These are phyloP conservation scores for Hymenotorrendiella dingleyae DNA, from an alignment of 2,329 filamentous ascomycete genomes.

Conservation along the genomic window DNA sequence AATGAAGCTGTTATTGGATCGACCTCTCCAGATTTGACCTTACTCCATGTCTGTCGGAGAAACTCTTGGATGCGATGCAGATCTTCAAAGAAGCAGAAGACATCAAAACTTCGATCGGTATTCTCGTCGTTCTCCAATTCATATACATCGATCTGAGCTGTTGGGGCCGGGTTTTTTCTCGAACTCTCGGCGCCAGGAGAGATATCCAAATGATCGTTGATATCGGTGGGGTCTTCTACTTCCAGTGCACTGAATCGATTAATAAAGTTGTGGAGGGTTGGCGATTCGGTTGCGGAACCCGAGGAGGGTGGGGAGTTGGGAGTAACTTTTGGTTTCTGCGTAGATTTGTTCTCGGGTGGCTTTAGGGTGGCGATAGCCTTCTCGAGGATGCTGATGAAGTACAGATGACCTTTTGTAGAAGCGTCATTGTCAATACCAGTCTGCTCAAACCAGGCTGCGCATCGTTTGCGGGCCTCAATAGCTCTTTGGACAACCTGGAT, in stretches of 20 bases:
- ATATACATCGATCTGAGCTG: background rate
- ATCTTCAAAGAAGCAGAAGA: slow-evolving; percentile 4
- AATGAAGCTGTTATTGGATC: background rate
- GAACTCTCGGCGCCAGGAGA: background rate
- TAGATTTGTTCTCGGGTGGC: no score
- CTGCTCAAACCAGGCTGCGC: no score
- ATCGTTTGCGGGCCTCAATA: no score
- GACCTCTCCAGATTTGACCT: background rate
- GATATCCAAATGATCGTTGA: background rate
- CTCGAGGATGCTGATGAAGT: background rate
- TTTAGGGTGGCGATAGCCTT: no score
- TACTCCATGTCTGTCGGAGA: background rate
- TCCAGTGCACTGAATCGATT: background rate
- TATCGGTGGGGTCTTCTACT: background rate
- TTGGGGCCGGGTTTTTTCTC: background rate
- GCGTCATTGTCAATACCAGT: background rate
- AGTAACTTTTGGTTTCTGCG: background rate
- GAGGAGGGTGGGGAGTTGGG: background rate
- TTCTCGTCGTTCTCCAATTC: background rate
- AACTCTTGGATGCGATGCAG: background rate
- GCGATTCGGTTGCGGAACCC: background rate
- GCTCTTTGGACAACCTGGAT: no score
- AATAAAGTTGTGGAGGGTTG: no score
- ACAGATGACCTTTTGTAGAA: background rate
- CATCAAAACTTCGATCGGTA: background rate